Conservation (phyloP, 2,329 filamentous ascomycete species). For the Fusarium sp. region DNA sequence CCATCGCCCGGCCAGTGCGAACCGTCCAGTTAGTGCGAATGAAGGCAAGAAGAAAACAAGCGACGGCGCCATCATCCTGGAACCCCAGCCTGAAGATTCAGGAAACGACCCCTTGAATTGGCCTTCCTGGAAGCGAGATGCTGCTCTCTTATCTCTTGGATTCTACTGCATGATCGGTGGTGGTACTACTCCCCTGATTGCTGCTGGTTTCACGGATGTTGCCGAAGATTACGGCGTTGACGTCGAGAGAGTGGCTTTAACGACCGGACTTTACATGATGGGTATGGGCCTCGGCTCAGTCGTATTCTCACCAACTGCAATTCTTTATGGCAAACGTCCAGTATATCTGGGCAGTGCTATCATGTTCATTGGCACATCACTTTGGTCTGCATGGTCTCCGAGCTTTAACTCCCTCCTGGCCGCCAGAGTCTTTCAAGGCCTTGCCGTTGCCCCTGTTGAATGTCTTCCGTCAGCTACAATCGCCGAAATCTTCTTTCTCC, state of each 20-base stretch:
- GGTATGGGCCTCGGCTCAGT: slow-evolving; percentile 88
- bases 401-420: slow-evolving; percentile 82
- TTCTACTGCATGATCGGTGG: slow-evolving; percentile 95
- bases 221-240: slow-evolving; percentile 72
- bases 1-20: slow-evolving; percentile 28
- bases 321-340: slow-evolving; percentile 88
- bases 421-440: slow-evolving; percentile 86
- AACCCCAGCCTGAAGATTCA: slow-evolving; percentile 92
- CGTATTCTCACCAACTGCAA: slow-evolving; percentile 88
- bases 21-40: slow-evolving; percentile 38
- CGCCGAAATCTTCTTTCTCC: slow-evolving; percentile 95
- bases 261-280: slow-evolving; percentile 94
- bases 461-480: slow-evolving; percentile 94
- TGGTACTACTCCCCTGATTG: slow-evolving; percentile 89
- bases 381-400: slow-evolving; percentile 90
- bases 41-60: slow-evolving; percentile 77
- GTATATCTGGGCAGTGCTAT: slow-evolving; percentile 84
- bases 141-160: slow-evolving; percentile 82
- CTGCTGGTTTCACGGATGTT: slow-evolving; percentile 88
- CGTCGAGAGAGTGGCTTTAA: slow-evolving; percentile 80
- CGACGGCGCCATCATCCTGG: slow-evolving; percentile 86
- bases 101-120: slow-evolving; percentile 94
- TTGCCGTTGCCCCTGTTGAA: slow-evolving; percentile 90
- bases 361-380: slow-evolving; percentile 78
- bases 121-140: slow-evolving; percentile 83